Evolutionary conservation across 768 basidiomycete species (phyloP).

Genomic region (Russula emetica): DNA sequence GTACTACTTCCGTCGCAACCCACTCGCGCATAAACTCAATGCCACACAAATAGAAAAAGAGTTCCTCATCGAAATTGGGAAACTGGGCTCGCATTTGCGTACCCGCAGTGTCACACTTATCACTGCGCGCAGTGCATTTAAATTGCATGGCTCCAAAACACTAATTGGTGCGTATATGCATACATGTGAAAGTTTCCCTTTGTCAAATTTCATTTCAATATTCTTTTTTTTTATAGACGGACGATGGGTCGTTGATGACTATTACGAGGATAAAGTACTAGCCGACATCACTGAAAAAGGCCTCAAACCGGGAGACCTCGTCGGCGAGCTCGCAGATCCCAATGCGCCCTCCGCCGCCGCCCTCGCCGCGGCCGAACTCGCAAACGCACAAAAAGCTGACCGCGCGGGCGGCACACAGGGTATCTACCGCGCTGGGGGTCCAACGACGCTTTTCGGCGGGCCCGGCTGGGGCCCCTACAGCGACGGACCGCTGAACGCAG

Average conservation of each 20-base stretch:
- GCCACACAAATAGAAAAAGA: constrained; percentile 91
- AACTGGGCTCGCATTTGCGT: constrained; percentile 82
- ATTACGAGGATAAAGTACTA: constrained; percentile 82
- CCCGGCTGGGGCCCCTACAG: constrained; percentile 84
- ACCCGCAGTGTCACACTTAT: constrained; percentile 92
- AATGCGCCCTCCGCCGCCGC: constrained; percentile 58
- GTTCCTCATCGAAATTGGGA: constrained; percentile 80
- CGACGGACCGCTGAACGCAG: constrained; percentile 79
- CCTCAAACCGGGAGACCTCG: constrained; percentile 74
- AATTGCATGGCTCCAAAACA: constrained; percentile 90
- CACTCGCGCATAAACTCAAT: constrained; percentile 84
- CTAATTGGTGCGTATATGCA: constrained; percentile 57
- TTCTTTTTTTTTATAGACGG: constrained; percentile 54
- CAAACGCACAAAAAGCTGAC: constrained; percentile 39
- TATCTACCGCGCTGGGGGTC: constrained; percentile 86
- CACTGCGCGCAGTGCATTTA: constrained; percentile 88
- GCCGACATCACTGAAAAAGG: constrained; percentile 78
- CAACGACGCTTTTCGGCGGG: constrained; percentile 87
- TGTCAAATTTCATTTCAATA: too few species aligned
- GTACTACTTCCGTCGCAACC: constrained; percentile 95
- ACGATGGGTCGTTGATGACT: constrained; percentile 90
- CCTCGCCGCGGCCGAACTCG: constrained; percentile 42
- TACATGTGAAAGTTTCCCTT: too few species aligned
- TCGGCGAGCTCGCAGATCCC: constrained; percentile 63
- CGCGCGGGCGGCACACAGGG: constrained; percentile 52